Evolutionary conservation across 106 monocot species (phyloP), one percentile per base, ranked within the genome.

Genomic region (Acorus gramineus): DNA sequence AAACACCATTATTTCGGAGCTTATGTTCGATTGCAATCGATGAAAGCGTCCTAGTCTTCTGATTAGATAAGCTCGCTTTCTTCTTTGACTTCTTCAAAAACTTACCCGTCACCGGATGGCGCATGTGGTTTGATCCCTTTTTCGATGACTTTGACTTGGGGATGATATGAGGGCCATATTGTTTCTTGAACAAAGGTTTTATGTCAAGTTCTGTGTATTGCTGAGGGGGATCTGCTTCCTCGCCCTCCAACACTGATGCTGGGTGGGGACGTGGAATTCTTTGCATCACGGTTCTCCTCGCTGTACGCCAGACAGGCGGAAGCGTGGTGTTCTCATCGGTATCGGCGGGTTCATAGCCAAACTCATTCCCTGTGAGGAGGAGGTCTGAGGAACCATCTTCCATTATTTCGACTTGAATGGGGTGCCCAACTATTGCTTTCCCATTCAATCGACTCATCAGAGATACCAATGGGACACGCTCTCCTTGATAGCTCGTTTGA

Each of bases 391-490:
- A 83, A 49, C 81, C 91, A 73, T 85, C 85, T 69, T 80, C 78
- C 7, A 98, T 46, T 62, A 81, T 89, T 61, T 92, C 92, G 46
- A 98, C 81, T 56, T 83, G 87, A 14, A 98, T 60, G 48, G 98
- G 92, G 47, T 98, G 91, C 2, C 98, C 98, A 4, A 98, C 51
- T 48, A 98, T 98, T 61, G 91, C 92, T 73, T 98, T 98, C 13
- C 98, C 92, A 78, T 98, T 92, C 55, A 88, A 62, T 71, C 85
- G 78, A 75, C 98, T 98, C 91, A 91, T 92, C 9, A 98, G 67
- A 67, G 92, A 98, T 63, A 98, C 92, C 52, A 92, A 69, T 52
- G 98, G 98, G 47, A 98, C 98, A 57, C 76, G 98, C 74, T 98
- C 87, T 7, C 91, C 98, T 47, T 88, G 91, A 68, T 85, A 85